A percentile compares a stretch with the other conserved stretches of the same genome.
phyloP scores from a whole-genome alignment of 805 yeast species.

The Huiozyma sinensis region DNA sequence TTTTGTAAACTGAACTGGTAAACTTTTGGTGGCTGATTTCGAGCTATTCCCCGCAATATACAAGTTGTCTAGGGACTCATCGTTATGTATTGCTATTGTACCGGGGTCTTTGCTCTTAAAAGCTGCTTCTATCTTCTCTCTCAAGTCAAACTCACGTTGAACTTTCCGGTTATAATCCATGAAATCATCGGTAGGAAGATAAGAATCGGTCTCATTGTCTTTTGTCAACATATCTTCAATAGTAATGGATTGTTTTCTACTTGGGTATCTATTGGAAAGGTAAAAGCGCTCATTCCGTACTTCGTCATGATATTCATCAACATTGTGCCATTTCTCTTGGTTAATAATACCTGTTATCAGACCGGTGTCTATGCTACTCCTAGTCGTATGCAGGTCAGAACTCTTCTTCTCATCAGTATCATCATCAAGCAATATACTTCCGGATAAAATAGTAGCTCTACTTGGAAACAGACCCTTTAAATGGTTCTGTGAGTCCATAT shows the following conservation, averaged over 20 bases:
- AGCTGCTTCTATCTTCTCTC: slow-evolving; percentile 18
- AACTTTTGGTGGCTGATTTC: neutral
- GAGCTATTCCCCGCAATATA: slow-evolving; percentile 6
- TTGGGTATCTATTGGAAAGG: slow-evolving; percentile 11
- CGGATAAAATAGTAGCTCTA: slow-evolving; percentile 8
- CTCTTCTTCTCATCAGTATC: neutral
- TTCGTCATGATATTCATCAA: slow-evolving; percentile 11
- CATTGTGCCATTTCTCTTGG: slow-evolving; percentile 11
- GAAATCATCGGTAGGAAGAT: slow-evolving; percentile 21
- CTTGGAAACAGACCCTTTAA: slow-evolving; percentile 15
- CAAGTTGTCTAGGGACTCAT: slow-evolving; percentile 8
- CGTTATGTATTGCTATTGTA: slow-evolving; percentile 12
- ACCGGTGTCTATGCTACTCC: slow-evolving; percentile 7
- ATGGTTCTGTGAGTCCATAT: slow-evolving; percentile 4
- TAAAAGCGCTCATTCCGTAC: slow-evolving; percentile 15
- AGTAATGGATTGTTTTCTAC: slow-evolving; percentile 1
- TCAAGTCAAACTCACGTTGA: slow-evolving; percentile 24
- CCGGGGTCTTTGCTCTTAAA: slow-evolving; percentile 9
- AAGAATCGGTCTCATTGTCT: slow-evolving; percentile 1
- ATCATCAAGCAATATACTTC: neutral
- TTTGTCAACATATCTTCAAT: slow-evolving; percentile 1
- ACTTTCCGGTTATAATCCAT: slow-evolving; percentile 27
- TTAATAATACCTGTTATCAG: slow-evolving; percentile 9
- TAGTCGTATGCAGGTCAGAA: neutral
- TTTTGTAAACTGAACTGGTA: too few relatives aligned